phyloP scores from a whole-genome alignment of 2,329 filamentous ascomycete genomes.

The Acrocalymma vagum region DNA sequence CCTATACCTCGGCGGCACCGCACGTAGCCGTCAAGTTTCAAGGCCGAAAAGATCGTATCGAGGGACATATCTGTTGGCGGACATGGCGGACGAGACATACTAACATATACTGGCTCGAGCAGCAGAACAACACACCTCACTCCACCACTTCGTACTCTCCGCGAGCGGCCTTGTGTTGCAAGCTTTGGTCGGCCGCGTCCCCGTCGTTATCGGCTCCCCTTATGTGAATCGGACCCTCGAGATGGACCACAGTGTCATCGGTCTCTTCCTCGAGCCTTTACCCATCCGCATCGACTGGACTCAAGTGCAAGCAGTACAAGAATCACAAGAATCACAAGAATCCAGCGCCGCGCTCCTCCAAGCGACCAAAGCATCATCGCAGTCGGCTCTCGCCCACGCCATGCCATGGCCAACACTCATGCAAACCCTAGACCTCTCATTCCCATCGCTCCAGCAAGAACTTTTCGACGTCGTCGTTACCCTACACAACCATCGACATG shows the following conservation, averaged over 20 bases:
- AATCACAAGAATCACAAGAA: too few relatives aligned
- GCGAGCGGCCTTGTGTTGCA: constrained; percentile 24
- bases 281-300: constrained; percentile 31
- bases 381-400: constrained; percentile 35
- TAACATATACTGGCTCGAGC: neutral
- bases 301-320: too few relatives aligned
- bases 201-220: constrained; percentile 29
- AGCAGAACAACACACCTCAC: constrained; percentile 9
- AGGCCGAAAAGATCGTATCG: too few relatives aligned
- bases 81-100: constrained; percentile 3
- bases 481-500: too few relatives aligned
- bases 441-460: constrained; percentile 12
- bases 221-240: constrained; percentile 31
- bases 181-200: too few relatives aligned
- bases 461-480: constrained; percentile 9
- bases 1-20: too few relatives aligned
- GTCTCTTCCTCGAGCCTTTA: constrained; percentile 40
- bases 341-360: constrained; percentile 2
- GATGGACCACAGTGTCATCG: constrained; percentile 31
- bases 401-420: constrained; percentile 39
- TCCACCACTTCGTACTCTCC: constrained; percentile 31
- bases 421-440: constrained; percentile 2
- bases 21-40: too few relatives aligned
- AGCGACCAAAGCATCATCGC: constrained; percentile 26
- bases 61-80: neutral